Evolutionary conservation across 768 basidiomycete genomes (phyloP).

Genomic region (Lanmaoa rubissima): DNA sequence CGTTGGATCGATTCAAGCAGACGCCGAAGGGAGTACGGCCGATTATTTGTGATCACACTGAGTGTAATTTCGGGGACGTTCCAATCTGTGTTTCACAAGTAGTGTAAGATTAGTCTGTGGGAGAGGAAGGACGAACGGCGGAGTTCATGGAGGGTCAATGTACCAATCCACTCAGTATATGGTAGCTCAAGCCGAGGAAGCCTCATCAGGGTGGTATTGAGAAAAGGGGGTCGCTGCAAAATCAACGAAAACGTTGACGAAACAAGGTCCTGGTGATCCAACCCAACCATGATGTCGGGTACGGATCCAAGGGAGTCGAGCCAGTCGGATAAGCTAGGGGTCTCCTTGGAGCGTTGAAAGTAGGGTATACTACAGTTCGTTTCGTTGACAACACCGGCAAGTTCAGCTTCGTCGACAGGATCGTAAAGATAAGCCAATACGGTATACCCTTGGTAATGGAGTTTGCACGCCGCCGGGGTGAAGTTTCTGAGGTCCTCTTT

Average conservation of each 20-base stretch:
- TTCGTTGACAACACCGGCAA: slow-evolving; percentile 5
- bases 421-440: slow-evolving; percentile 34
- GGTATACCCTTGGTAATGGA: slow-evolving; percentile 31
- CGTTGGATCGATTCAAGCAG: slow-evolving; percentile 58
- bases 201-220: slow-evolving; percentile 37
- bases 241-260: slow-evolving; percentile 21
- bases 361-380: slow-evolving; percentile 19
- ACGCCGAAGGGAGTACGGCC: slow-evolving; percentile 67
- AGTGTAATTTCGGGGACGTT: slow-evolving; percentile 65
- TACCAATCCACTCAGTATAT: slow-evolving; percentile 60
- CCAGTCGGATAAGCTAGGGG: slow-evolving; percentile 29
- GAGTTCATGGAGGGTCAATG: slow-evolving; percentile 52
- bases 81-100: slow-evolving; percentile 56
- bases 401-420: neutral
- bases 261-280: slow-evolving; percentile 31
- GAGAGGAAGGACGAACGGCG: slow-evolving; percentile 18
- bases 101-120: neutral
- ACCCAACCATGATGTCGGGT: slow-evolving; percentile 36
- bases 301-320: slow-evolving; percentile 24
- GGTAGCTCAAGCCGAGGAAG: slow-evolving; percentile 49
- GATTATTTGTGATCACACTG: slow-evolving; percentile 73
- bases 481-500: slow-evolving; percentile 35
- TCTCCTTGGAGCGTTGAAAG: slow-evolving; percentile 13
- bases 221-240: slow-evolving; percentile 21
- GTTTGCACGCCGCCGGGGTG: slow-evolving; percentile 36